Evolutionary conservation across 257 asterid species (phyloP).

Genomic region (Solanum bukasovii): DNA sequence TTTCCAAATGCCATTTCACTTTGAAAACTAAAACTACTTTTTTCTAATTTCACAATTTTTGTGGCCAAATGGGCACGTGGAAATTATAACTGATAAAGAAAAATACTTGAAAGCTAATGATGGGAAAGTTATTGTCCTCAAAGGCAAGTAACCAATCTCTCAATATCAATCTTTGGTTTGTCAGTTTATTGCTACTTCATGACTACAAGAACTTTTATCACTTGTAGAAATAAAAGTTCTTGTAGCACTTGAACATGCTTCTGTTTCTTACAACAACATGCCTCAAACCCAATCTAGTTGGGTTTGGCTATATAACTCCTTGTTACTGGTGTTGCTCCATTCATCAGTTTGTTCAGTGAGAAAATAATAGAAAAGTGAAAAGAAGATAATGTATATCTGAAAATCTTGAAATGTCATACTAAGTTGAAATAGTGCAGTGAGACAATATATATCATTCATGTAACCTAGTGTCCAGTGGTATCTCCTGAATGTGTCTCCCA

Average conservation of each 20-base stretch:
- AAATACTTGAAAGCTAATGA: neutral
- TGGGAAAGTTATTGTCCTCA: neutral
- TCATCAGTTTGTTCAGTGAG: neutral
- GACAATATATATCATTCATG: neutral
- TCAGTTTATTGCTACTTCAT: neutral
- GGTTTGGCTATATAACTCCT: neutral
- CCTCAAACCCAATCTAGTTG: neutral
- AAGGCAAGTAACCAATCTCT: neutral
- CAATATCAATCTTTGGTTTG: neutral
- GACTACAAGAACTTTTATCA: neutral
- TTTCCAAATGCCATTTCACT: neutral
- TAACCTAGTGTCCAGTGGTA: neutral
- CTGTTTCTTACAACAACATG: neutral
- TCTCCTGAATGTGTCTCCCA: neutral
- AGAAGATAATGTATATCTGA: neutral
- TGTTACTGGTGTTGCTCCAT: neutral
- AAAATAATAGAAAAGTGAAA: neutral
- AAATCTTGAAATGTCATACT: neutral
- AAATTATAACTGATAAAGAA: neutral
- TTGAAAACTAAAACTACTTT: neutral
- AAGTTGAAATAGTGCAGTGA: neutral
- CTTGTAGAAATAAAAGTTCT: neutral
- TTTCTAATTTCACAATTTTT: neutral
- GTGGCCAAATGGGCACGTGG: neutral
- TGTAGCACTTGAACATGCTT: neutral